Conservation (phyloP, 176 grass and related monocot species). For the Carex cristatella region DNA sequence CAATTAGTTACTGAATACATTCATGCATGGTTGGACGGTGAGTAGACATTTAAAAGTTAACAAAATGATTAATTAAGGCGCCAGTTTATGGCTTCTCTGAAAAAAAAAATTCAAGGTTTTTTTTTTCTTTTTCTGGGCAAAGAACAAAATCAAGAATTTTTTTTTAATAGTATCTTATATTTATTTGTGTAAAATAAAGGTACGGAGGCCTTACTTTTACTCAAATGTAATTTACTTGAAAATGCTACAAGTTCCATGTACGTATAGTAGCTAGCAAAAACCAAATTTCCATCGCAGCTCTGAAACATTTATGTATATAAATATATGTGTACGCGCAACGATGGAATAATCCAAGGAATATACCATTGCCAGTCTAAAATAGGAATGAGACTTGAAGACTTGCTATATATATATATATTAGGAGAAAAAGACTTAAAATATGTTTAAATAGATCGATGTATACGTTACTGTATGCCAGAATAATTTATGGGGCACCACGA, state of each 20-base stretch:
- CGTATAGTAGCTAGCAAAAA: neutral
- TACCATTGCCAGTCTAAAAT: neutral
- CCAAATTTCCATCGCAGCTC: neutral
- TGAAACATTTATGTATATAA: neutral
- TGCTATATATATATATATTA: no score
- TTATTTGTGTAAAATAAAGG: no score
- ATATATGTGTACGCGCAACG: neutral
- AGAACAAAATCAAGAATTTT: no score
- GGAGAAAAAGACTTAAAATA: neutral
- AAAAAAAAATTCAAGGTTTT: no score
- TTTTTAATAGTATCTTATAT: no score
- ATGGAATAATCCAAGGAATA: constrained; percentile 14
- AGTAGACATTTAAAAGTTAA: no score
- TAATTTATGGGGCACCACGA: neutral
- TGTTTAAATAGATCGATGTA: neutral
- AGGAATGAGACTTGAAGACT: neutral
- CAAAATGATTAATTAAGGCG: no score
- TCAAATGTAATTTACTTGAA: neutral
- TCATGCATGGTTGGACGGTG: no score
- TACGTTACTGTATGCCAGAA: neutral
- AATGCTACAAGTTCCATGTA: neutral
- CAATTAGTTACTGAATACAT: no score
- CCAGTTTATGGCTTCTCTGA: no score
- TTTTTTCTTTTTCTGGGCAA: no score
- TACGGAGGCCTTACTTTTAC: neutral